These are phyloP conservation scores for Termitomyces sp. DNA, from an alignment of 768 basidiomycete species.

Conservation along the genomic window DNA sequence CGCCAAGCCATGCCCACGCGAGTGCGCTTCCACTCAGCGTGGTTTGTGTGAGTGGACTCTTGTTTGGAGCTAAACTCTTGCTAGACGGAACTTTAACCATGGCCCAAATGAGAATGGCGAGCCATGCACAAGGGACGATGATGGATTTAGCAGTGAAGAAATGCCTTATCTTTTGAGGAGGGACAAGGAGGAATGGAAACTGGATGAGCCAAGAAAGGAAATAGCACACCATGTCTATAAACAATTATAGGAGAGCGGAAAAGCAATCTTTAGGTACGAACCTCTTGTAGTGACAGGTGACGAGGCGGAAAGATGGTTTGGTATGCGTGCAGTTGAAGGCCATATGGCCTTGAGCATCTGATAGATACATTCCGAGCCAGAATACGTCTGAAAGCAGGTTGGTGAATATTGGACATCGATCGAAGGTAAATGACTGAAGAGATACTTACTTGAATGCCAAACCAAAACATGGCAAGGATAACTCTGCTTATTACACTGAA, in stretches of 20 bases:
- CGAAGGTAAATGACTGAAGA: not conserved
- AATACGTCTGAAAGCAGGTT: slow-evolving; percentile 38
- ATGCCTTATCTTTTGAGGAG: slow-evolving; percentile 75
- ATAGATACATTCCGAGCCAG: slow-evolving; percentile 70
- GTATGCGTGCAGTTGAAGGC: slow-evolving; percentile 65
- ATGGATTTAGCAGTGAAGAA: slow-evolving; percentile 72
- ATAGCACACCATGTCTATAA: slow-evolving; percentile 65
- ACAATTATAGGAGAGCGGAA: not conserved
- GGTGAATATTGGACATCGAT: not conserved
- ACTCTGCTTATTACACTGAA: slow-evolving; percentile 79
- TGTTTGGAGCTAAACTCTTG: slow-evolving; percentile 54
- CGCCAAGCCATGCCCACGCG: slow-evolving; percentile 76
- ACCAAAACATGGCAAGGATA: slow-evolving; percentile 81
- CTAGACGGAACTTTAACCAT: slow-evolving; percentile 63
- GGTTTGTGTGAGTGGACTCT: slow-evolving; percentile 26
- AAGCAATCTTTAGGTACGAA: slow-evolving; percentile 15
- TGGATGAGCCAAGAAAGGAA: slow-evolving; percentile 78
- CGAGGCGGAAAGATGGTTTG: slow-evolving; percentile 57
- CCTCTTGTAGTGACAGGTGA: slow-evolving; percentile 66
- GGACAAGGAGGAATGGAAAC: slow-evolving; percentile 72
- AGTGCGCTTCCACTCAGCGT: slow-evolving; percentile 50
- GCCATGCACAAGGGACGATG: slow-evolving; percentile 61
- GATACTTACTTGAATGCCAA: slow-evolving; percentile 69
- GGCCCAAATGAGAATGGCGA: slow-evolving; percentile 80
- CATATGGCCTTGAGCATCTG: slow-evolving; percentile 86